Evolutionary conservation across 1,284 basidiomycete species (phyloP).

Genomic region (Leccinum colubrinum): DNA sequence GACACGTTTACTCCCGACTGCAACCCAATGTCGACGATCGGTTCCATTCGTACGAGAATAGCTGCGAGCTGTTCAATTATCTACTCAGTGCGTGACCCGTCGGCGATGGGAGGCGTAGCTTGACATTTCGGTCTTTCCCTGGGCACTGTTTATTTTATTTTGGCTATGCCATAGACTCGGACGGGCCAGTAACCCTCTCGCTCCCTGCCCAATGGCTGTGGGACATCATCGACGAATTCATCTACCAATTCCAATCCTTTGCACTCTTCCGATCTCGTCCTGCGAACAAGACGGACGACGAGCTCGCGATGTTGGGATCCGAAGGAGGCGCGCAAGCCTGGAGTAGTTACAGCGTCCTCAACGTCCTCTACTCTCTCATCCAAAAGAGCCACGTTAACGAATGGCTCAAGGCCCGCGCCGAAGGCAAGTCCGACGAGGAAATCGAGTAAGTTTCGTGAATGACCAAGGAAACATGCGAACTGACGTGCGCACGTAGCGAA

Average conservation of each 20-base stretch:
- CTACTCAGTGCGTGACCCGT: constrained; percentile 61
- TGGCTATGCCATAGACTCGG: constrained; percentile 62
- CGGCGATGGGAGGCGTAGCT: not conserved
- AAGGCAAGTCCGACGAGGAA: constrained; percentile 80
- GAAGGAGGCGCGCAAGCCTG: constrained; percentile 79
- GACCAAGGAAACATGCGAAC: not conserved
- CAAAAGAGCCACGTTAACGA: constrained; percentile 97
- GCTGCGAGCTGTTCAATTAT: constrained; percentile 97
- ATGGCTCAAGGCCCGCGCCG: constrained; percentile 81
- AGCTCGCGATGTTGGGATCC: constrained; percentile 72
- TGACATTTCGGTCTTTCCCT: not conserved
- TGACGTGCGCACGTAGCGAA: constrained; percentile 49
- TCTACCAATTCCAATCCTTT: constrained; percentile 98
- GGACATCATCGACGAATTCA: constrained; percentile 99
- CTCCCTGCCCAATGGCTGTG: constrained; percentile 98
- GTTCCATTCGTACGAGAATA: constrained; percentile 98
- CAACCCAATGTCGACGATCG: constrained; percentile 96
- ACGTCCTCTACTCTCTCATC: constrained; percentile 96
- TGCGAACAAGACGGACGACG: constrained; percentile 87
- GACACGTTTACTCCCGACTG: constrained; percentile 93
- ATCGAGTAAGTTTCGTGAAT: constrained; percentile 61
- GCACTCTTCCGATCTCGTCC: constrained; percentile 88
- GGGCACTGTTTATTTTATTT: not conserved
- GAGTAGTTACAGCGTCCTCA: constrained; percentile 97
- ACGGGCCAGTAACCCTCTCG: constrained; percentile 91